Base-by-base conservation (phyloP, 192 early-diverging fungal species). In the Umbelopsis isabellina region DNA sequence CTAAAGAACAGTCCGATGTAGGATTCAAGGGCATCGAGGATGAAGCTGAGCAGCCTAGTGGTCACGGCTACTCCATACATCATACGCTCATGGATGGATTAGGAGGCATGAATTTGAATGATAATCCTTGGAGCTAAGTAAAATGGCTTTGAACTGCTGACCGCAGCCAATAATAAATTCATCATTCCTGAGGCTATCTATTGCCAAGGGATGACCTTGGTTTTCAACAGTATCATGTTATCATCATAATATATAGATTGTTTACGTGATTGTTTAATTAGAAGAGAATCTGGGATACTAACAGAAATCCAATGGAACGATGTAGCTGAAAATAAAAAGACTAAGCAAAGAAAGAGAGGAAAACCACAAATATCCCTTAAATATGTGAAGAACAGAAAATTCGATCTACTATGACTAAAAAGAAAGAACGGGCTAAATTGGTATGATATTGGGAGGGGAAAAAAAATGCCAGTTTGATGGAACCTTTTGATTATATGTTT, bases 11-110 rank as follows among this genome's bases (percentile, higher is more conserved):
- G 15, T 61, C 55, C 11, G 55, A 61, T 61, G 55, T 61, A 1
- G 55, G 55, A 11, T 61, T 61, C 27, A 61, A 61, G 8, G 55
- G 55, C 27, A 61, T 61, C 4, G 55, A 61, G n/a, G 55, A 61
- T 35, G 27, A 30, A 12, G 33, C 55, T 3, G 55, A 61, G 12
- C 3, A 61, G 12, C 3, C 27, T 2, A 33, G 23, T 30, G 15
- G 55, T 16, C 33, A 25, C 33, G 25, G 30, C 18, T 61, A 61
- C 55, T 61, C 55, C 25, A 35, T 35, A 35, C 55, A 61, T 18
- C 55, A 61, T 61, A 16, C 55, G 12, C 25, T 61, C 27, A 16
- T 25, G 21, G 55, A 61, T 61, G 33, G 55, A 35, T 30, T 61
- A 15, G 55, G 55, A n/a, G 55, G 33, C 16, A 18, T 61, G 55